A percentile compares a stretch with the other conserved stretches of the same genome.
Evolutionary conservation across 768 basidiomycete genomes (phyloP).

Genomic region (Chalciporus chontae): DNA sequence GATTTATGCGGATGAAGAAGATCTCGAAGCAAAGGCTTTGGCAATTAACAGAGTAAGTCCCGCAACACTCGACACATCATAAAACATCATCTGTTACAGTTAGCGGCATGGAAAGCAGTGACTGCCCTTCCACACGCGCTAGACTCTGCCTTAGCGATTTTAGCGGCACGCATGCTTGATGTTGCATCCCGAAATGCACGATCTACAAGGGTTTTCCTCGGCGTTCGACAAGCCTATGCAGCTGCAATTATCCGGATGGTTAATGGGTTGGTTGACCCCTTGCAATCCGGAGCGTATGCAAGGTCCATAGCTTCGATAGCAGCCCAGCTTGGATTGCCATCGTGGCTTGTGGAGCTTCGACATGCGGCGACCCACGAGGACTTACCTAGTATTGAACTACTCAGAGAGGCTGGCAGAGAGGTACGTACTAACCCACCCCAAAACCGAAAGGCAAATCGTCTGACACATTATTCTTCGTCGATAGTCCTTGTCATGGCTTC

Average conservation of each 20-base stretch:
- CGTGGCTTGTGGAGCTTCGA: constrained; percentile 87
- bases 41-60: constrained; percentile 64
- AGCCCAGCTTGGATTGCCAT: constrained; percentile 77
- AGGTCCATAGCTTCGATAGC: constrained; percentile 89
- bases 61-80: neutral
- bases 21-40: constrained; percentile 47
- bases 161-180: constrained; percentile 61
- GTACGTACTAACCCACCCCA: constrained; percentile 30
- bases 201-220: constrained; percentile 37
- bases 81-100: constrained; percentile 37
- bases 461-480: constrained; percentile 4
- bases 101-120: constrained; percentile 77
- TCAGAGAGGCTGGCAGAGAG: constrained; percentile 75
- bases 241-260: constrained; percentile 84
- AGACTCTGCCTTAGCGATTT: constrained; percentile 63
- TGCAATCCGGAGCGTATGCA: constrained; percentile 87
- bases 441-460: neutral
- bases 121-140: constrained; percentile 79
- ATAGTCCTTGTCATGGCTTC: constrained; percentile 80
- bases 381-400: constrained; percentile 75
- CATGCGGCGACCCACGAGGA: constrained; percentile 98
- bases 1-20: constrained; percentile 67
- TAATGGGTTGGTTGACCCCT: constrained; percentile 92
- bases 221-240: constrained; percentile 74
- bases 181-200: constrained; percentile 15